Evolutionary conservation across 352 stramenopile species (phyloP), one percentile per base, ranked within the genome.

Genomic region (Pythium monospermum): DNA sequence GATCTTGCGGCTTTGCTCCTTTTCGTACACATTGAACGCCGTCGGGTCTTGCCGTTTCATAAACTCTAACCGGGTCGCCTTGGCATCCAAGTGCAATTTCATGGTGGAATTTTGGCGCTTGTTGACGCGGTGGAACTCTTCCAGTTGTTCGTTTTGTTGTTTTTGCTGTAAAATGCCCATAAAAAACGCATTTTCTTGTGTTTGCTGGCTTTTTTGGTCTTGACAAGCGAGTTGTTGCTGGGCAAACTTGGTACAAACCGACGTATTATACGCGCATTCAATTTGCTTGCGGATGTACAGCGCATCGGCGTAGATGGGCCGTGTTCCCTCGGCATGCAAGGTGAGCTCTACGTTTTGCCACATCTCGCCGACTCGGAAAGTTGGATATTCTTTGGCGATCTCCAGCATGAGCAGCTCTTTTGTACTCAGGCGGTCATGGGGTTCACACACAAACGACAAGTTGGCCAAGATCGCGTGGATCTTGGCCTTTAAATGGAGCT

Each of bases 201-300:
- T 42, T 0, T 41, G 45, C 0, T 51, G 54, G n/a, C 53, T 38
- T 10, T 61, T 23, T 6, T 51, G 51, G 1, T 68, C 59, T 16
- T 49, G 59, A 8, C 43, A 43, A 26, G 75, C 64, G 13, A 90
- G 66, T 46, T 85, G 73, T 11, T 74, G 58, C 26, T 88, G 81
- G 15, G 67, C 65, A 43, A 76, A 44, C 44, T 87, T 86, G 16
- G 76, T 87, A 43, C 73, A 77, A 26, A 87, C 55, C 0, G 70
- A 76, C 27, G 80, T 68, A 32, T 83, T 85, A 61, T 83, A 92
- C 18, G 74, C 78, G 19, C 82, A 68, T 51, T 92, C 75, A 26
- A 92, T 79, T 28, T 90, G 73, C 32, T 66, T 68, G 19, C 71
- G 70, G 31, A 90, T 90, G 48, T 76, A 78, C n/a, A 88, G 60